Evolutionary conservation across 768 basidiomycete species (phyloP).

Genomic region (Roridomyces roridus): DNA sequence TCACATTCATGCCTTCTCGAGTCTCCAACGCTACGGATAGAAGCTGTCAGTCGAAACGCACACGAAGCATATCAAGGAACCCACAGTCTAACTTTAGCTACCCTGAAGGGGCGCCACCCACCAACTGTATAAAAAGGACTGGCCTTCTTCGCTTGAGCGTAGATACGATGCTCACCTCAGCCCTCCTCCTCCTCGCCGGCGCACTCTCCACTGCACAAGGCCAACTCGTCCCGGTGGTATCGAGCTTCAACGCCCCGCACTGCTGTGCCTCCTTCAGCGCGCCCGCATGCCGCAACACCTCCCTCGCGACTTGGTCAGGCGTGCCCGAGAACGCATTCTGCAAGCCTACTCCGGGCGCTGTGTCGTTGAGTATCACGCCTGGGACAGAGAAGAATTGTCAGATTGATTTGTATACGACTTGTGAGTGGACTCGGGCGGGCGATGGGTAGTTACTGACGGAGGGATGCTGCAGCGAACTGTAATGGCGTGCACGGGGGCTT

Average conservation of each 20-base stretch:
- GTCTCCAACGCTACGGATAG: too few species aligned
- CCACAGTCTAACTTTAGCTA: too few species aligned
- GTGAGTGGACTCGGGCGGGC: neutral
- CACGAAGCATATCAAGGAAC: too few species aligned
- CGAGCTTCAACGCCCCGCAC: neutral
- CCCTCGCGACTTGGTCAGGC: slow-evolving; percentile 7
- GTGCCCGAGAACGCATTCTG: slow-evolving; percentile 7
- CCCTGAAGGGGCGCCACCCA: too few species aligned
- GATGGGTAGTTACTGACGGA: neutral
- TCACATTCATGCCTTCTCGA: too few species aligned
- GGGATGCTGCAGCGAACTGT: neutral
- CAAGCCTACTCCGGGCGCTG: slow-evolving; percentile 2
- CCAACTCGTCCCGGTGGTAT: neutral
- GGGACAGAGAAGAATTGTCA: neutral
- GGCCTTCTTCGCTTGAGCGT: too few species aligned
- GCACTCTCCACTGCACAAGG: neutral
- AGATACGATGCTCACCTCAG: too few species aligned
- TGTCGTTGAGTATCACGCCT: neutral
- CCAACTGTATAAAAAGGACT: too few species aligned
- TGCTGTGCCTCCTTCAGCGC: neutral
- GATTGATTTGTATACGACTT: slow-evolving; percentile 3
- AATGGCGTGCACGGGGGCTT: neutral
- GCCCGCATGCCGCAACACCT: neutral
- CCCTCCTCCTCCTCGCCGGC: neutral
- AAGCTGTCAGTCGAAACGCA: too few species aligned